Base-by-base conservation (phyloP, 2,329 filamentous ascomycete genomes). In the Aureobasidium sp. region DNA sequence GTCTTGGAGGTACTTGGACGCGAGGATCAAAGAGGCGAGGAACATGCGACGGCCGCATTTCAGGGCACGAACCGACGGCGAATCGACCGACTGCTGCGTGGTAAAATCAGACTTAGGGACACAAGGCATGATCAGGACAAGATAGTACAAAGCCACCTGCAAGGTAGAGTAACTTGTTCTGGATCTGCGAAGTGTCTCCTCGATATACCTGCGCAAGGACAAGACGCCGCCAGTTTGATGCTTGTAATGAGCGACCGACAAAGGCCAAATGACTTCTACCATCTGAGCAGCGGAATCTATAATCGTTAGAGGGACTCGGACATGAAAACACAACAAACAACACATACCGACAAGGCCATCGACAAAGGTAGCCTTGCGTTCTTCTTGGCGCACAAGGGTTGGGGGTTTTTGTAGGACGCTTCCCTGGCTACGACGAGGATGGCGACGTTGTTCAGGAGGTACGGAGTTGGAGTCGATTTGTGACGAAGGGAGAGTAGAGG, bases 41-140 rank as follows among this genome's bases (percentile, higher is more conserved):
- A 99, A 97, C 93, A 97, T 97, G 69, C 94, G 90, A 64, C 94
- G 88, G 60, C 94, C 94, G 74, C 94, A 97, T 75, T 96, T 92
- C 70, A 99, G 83, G 42, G 91, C 90, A 64, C 90, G 88, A 68
- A 83, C 83, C 58, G 84, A 83, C 62, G 87, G 83, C 62, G 82
- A 81, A 68, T 93, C 88, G 65, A 87, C 81, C 29, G 84, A 80
- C 74, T 95, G 90, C 75, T 95, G 89, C 82, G 88, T 89, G 49
- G 89, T 92, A 71, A 94, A 92, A 74, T 95, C 88, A 67, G 84
- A 83, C 65, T 83, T 85, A 15, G 91, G 92, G 57, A 99, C 85
- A 74, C 91, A 89, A 23, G 89, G 84, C 78, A 95, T 95, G 74
- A 99, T 92, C 67, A 97, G 82, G 69, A 99, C 87, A 69, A 99